These are phyloP conservation scores for Apophysomyces elegans DNA, from an alignment of 371 early-diverging fungal genomes.

Conservation along the genomic window DNA sequence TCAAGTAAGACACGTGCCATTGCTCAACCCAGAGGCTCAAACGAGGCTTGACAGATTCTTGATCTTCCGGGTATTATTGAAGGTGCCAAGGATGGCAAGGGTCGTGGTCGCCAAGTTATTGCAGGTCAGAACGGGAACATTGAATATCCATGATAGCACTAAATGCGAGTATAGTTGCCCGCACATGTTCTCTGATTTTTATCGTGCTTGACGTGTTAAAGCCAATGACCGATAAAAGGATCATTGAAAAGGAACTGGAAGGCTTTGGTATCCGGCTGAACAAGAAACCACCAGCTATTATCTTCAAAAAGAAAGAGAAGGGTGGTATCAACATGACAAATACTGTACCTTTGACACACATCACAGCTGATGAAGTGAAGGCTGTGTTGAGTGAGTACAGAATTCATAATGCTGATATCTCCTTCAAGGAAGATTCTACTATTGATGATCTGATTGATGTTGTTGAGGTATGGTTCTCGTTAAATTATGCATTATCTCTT, in stretches of 20 bases:
- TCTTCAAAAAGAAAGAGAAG: slow-evolving; percentile 92
- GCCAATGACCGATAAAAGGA: slow-evolving; percentile 90
- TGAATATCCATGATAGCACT: slow-evolving; percentile 17
- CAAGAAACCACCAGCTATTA: slow-evolving; percentile 94
- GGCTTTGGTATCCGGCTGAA: slow-evolving; percentile 99
- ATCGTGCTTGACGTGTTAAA: slow-evolving; percentile 97
- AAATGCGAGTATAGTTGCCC: slow-evolving; percentile 69
- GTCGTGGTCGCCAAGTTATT: slow-evolving; percentile 97
- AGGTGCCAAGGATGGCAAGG: slow-evolving; percentile 99
- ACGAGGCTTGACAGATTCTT: slow-evolving; percentile 37
- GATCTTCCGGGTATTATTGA: slow-evolving; percentile 97
- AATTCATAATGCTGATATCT: slow-evolving; percentile 93
- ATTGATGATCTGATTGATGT: slow-evolving; percentile 97
- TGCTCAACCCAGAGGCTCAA: not conserved
- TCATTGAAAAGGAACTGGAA: slow-evolving; percentile 99
- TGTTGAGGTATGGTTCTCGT: slow-evolving; percentile 62
- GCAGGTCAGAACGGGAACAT: slow-evolving; percentile 50
- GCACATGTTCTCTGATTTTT: slow-evolving; percentile 93
- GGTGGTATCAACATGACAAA: slow-evolving; percentile 94
- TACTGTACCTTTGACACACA: slow-evolving; percentile 84
- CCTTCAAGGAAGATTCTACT: slow-evolving; percentile 86
- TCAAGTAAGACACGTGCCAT: slow-evolving; percentile 47
- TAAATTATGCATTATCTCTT: not conserved
- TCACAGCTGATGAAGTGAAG: slow-evolving; percentile 87
- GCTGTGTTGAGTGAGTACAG: slow-evolving; percentile 91